phyloP scores from a whole-genome alignment of 2,329 filamentous ascomycete genomes.

The Ophiobolus disseminans region DNA sequence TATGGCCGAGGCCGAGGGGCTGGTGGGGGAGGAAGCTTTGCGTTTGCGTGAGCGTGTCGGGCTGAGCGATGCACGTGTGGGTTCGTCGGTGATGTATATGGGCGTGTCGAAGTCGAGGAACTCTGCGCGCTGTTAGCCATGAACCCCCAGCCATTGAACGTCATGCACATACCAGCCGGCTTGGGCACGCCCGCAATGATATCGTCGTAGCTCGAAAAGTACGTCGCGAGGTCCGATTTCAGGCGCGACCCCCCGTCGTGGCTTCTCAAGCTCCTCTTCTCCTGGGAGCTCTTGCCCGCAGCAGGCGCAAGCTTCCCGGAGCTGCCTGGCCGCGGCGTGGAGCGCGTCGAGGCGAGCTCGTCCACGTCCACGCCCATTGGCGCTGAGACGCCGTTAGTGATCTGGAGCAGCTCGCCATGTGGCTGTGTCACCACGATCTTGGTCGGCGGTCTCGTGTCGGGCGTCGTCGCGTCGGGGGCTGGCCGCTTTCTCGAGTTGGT shows the following conservation, averaged over 20 bases:
- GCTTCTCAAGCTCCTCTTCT: conserved; percentile 81
- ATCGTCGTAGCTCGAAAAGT: conserved; percentile 94
- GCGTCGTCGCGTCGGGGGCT: conserved; percentile 31
- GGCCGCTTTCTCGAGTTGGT: conserved; percentile 41
- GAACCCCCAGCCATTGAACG: conserved; percentile 14
- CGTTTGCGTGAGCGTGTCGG: conserved; percentile 36
- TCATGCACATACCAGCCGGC: conserved; percentile 68
- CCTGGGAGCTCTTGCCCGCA: conserved; percentile 52
- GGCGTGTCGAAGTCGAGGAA: conserved; percentile 74
- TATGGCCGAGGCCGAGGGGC: conserved; percentile 19
- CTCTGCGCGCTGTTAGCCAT: conserved; percentile 60
- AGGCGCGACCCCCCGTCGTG: conserved; percentile 81
- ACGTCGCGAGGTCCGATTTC: conserved; percentile 89
- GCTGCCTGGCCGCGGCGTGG: conserved; percentile 41
- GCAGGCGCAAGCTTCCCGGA: conserved; percentile 32
- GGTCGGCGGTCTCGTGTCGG: conserved; percentile 49
- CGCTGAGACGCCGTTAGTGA: conserved; percentile 52
- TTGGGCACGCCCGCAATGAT: conserved; percentile 85
- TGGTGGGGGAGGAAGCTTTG: conserved; percentile 24
- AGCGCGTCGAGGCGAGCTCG: conserved; percentile 37
- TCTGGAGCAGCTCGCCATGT: conserved; percentile 51
- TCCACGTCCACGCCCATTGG: conserved; percentile 44
- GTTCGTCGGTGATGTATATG: conserved; percentile 72
- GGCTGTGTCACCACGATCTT: conserved; percentile 53
- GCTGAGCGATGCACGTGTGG: conserved; percentile 37